phyloP scores from a whole-genome alignment of 2,329 filamentous ascomycete genomes.

The Epichloe coenophiala region DNA sequence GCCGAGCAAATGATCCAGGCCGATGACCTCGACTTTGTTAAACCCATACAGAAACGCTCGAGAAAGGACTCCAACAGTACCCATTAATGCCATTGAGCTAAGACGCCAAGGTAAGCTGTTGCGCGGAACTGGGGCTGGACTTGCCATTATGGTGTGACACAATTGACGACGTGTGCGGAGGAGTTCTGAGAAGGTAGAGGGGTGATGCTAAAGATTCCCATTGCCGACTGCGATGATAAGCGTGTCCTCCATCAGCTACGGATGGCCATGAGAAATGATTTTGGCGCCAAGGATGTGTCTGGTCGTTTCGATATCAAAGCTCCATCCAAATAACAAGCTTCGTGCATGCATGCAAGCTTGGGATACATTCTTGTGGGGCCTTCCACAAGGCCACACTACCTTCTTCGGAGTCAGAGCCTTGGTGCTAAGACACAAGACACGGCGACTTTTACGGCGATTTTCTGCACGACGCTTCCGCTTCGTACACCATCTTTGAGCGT shows the following conservation, averaged over 20 bases:
- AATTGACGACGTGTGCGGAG: neutral
- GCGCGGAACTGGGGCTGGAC: slow-evolving; percentile 19
- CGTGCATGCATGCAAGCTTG: too few species aligned
- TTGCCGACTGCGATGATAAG: neutral
- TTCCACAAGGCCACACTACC: neutral
- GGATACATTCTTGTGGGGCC: neutral
- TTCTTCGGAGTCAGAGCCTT: too few species aligned
- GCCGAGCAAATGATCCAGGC: slow-evolving; percentile 61
- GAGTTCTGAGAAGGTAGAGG: neutral
- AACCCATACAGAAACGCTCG: slow-evolving; percentile 62
- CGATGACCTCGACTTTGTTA: slow-evolving; percentile 63
- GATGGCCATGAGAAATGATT: neutral
- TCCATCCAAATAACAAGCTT: neutral
- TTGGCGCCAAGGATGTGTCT: neutral
- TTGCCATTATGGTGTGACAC: slow-evolving; percentile 8
- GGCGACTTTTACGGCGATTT: neutral
- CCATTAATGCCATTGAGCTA: slow-evolving; percentile 62
- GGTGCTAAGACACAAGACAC: too few species aligned
- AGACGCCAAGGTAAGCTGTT: slow-evolving; percentile 58
- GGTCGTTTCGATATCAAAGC: neutral
- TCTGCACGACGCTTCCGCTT: neutral
- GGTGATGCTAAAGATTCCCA: neutral
- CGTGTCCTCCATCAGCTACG: neutral
- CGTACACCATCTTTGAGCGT: neutral
- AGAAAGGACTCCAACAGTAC: slow-evolving; percentile 55